Evolutionary conservation across 2,329 filamentous ascomycete genomes (phyloP), one percentile per base, ranked within the genome.

Genomic region (Exophiala mesophila): DNA sequence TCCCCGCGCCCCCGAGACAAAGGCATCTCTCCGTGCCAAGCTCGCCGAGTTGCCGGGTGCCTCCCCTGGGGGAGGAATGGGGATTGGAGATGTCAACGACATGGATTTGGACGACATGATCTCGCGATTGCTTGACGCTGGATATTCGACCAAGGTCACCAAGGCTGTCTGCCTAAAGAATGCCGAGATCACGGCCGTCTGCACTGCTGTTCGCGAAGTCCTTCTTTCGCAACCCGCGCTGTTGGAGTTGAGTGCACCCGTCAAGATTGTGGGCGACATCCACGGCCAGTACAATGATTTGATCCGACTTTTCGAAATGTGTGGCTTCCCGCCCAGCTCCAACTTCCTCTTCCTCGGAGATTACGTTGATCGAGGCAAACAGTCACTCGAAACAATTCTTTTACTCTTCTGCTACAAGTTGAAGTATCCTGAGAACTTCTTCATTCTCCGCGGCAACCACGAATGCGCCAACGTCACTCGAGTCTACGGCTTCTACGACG

Each of bases 301-400:
- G 38, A 94, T 97, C 58, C 82, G 90, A 51, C 87, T 97, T 77
- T 97, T 97, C 59, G 90, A 97, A 65, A 96, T 96, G 89, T 96
- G 90, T 61, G 90, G 90, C 4, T 97, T 96, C 59, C 90, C 90
- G 5, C 90, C 90, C 2, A 83, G 78, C 49, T 80, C 88, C 28
- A 97, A 97, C 69, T 97, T 88, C 61, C 76, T 97, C 37, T 97
- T 96, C 67, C 73, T 97, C 3, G 90, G 90, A 38, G 90, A 97
- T 64, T 97, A 97, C 62, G 90, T 97, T 59, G 90, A 97, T 63
- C 82, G 90, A 41, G 90, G 90, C 56, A 97, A 97, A 71, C 88
- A 96, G 65, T 94, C 87, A 30, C 72, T 97, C 47, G 90, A 97
- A 68, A 97, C 90, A 0, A 97, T 97, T 52, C 74, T 95, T 4